Evolutionary conservation across 768 basidiomycete genomes (phyloP), one percentile per base, ranked within the genome.

Genomic region (Zangia roseola): DNA sequence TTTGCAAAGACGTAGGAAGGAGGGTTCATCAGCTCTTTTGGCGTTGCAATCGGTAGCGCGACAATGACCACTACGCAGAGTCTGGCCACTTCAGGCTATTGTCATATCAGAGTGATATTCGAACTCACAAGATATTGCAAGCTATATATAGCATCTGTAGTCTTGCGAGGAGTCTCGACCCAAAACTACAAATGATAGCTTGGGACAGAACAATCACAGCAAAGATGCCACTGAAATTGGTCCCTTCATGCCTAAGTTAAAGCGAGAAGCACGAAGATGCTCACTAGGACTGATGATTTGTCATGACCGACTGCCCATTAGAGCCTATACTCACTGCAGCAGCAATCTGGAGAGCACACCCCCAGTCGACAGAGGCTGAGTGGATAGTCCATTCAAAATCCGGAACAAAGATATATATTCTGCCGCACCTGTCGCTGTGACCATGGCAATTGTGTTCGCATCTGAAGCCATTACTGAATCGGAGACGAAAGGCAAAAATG

Each of bases 121-220:
- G 6, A 13, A 54, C 69, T 43, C 56, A 68, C 63, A 70, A 19
- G 5, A 76, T 62, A 51, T 78, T 78, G 31, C 71, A 60, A 7
- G 69, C 44, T 8, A 76, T 67, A 39, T 71, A 76, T 12, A 75
- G 65, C 12, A 73, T 79, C 59, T 90, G 88, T 16, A 89, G 60
- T 17, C 84, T 73, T 1, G 86, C 88, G 16, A 91, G 69, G n/a
- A 83, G 55, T 16, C 69, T 67, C 2, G 87, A 86, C 14, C 79
- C 84, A 12, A 88, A 69, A 56, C 82, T 83, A 54, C 84, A 87
- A 13, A 85, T 61, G 10, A 82, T 50, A 0, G 78, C 86, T 61
- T 89, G 84, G 2, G 75, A 69, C 14, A 84, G 34, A 7, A 89
- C 64, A 36, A 91, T 68, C 9, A 74, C 83, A 31, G 68, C 72